Base-by-base conservation (phyloP, 805 yeast species). In the Ogataea philodendri region DNA sequence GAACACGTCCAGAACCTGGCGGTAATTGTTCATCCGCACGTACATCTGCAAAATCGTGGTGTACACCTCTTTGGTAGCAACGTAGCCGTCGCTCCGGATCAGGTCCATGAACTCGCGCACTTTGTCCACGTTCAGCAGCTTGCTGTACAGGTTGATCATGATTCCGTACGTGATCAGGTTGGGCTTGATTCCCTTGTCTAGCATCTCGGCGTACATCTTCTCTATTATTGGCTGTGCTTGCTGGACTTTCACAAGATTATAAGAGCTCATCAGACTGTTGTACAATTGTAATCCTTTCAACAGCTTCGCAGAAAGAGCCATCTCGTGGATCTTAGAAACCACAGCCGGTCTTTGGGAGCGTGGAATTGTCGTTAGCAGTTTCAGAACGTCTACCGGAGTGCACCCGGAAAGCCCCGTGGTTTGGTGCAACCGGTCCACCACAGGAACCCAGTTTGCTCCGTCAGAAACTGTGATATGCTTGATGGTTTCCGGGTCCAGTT, bases 1-100 rank as follows among this genome's bases (percentile, higher is more conserved):
- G 60, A 93, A 93, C 2, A 84, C 65, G 28, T 78, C 78, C 37
- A 74, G 72, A 0, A 95, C 95, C 43, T 81, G 78, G 11, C 65
- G 57, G 42, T 68, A 75, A 36, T 74, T 72, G 39, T 54, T 63
- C 33, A 68, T 52, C 35, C 74, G 67, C 5, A 78, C 76, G 50
- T 82, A 76, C 15, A 84, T 67, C 42, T 80, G 78, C 26, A 85
- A 52, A 5, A 82, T 67, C 25, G 76, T 74, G 3, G 81, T 69
- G 45, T 77, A 78, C 1, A 79, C 62, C 4, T 56, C 51, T 4
- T 65, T 54, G 10, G 70, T 61, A 4, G 79, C 78, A 26, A 60
- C 61, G 4, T 73, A 39, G 1, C 62, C 66, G n/a, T 43, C 30
- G 5, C 42, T 39, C 23, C 59, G 57, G 69, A 76, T 69, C 41